Conservation (phyloP, 2,329 filamentous ascomycete species). For the Trichoderma afroharzianum region DNA sequence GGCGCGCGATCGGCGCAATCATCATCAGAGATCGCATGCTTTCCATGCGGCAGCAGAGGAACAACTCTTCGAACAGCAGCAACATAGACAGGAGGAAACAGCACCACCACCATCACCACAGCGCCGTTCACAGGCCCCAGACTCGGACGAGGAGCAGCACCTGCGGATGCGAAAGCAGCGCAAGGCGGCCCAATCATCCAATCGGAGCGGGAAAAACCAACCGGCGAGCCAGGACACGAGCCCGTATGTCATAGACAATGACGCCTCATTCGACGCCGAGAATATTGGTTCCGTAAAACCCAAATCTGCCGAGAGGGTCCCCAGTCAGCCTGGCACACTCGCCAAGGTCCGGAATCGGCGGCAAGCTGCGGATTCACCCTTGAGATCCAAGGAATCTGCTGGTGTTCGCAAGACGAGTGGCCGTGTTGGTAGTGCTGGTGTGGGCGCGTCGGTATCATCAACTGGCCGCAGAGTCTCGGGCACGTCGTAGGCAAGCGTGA, state of each 20-base stretch:
- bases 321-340: conserved; percentile 53
- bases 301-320: conserved; percentile 55
- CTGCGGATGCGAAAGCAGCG: conserved; percentile 68
- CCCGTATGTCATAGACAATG: conserved; percentile 62
- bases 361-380: conserved; percentile 43
- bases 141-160: conserved; percentile 81
- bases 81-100: conserved; percentile 50
- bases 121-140: conserved; percentile 56
- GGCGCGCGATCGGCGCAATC: conserved; percentile 72
- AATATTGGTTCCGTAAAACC: conserved; percentile 61
- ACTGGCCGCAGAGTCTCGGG: conserved; percentile 54
- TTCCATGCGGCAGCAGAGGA: conserved; percentile 43
- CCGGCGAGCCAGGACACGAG: conserved; percentile 75
- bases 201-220: conserved; percentile 58
- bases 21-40: conserved; percentile 59
- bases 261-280: conserved; percentile 66
- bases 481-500: conserved; percentile 26
- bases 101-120: conserved; percentile 51
- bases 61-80: conserved; percentile 51
- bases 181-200: conserved; percentile 62
- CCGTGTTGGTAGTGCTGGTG: conserved; percentile 57
- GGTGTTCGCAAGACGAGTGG: conserved; percentile 65
- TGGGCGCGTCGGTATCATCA: conserved; percentile 40
- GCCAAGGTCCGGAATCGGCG: conserved; percentile 64
- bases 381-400: conserved; percentile 48